These are phyloP conservation scores for Prunus yedoensis DNA, from an alignment of 331 rosid species.

Conservation along the genomic window DNA sequence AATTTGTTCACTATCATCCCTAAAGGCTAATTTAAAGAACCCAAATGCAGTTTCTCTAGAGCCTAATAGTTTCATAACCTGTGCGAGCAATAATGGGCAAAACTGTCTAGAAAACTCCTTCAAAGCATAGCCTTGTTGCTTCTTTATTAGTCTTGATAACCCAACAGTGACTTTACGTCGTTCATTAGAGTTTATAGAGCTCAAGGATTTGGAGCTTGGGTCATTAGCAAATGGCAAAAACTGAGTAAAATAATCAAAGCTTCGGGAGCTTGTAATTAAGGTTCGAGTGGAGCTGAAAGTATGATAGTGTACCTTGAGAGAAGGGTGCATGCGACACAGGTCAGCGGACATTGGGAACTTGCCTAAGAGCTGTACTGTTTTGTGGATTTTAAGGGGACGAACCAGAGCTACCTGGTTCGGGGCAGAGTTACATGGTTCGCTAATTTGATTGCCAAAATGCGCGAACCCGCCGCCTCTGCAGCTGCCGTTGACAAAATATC, in stretches of 20 bases:
- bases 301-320: constrained; percentile 33
- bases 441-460: too few species aligned
- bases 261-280: constrained; percentile 12
- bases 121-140: constrained; percentile 32
- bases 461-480: too few species aligned
- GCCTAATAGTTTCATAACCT: constrained; percentile 43
- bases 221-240: constrained; percentile 45
- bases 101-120: constrained; percentile 47
- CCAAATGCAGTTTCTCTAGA: constrained; percentile 57
- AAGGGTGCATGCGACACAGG: constrained; percentile 24
- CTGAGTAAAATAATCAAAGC: constrained; percentile 47
- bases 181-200: constrained; percentile 47
- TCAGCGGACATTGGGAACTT: constrained; percentile 49
- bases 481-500: too few species aligned
- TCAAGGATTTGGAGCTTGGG: constrained; percentile 29
- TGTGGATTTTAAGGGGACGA: too few species aligned
- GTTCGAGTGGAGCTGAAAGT: constrained; percentile 22
- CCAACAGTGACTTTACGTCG: constrained; percentile 51
- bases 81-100: constrained; percentile 53
- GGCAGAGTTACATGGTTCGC: too few species aligned
- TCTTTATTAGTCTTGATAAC: constrained; percentile 55
- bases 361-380: constrained; percentile 4
- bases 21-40: constrained; percentile 64
- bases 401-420: too few species aligned
- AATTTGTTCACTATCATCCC: constrained; percentile 36